These are phyloP conservation scores for Aleurites moluccanus DNA, from an alignment of 441 rosid genomes.

Conservation along the genomic window DNA sequence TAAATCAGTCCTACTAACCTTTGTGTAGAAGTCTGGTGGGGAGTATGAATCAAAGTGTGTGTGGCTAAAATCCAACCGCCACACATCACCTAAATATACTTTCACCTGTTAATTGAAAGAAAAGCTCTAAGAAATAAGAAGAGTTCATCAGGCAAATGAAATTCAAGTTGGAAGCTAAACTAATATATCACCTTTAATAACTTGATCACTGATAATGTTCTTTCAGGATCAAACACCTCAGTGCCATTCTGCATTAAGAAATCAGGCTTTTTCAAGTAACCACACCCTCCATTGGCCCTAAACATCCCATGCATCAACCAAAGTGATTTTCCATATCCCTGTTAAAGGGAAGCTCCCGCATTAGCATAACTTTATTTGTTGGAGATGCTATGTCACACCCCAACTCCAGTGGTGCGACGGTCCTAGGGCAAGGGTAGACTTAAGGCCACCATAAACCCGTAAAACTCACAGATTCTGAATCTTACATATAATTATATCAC, in stretches of 20 bases:
- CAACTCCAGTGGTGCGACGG: too few relatives aligned
- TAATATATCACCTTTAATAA: conserved; percentile 54
- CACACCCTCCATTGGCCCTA: conserved; percentile 82
- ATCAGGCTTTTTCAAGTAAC: conserved; percentile 76
- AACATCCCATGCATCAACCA: conserved; percentile 98
- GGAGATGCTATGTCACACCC: too few relatives aligned
- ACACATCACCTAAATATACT: conserved; percentile 84
- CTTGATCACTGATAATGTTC: conserved; percentile 38
- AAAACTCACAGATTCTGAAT: too few relatives aligned
- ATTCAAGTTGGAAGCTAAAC: not conserved
- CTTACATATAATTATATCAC: too few relatives aligned
- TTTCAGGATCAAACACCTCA: conserved; percentile 62
- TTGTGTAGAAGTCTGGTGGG: conserved; percentile 81
- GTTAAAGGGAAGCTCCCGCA: conserved; percentile 19
- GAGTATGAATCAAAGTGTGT: conserved; percentile 83
- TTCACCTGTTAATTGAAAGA: conserved; percentile 47
- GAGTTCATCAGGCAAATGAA: conserved; percentile 2
- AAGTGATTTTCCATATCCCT: conserved; percentile 77
- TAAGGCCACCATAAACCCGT: too few relatives aligned
- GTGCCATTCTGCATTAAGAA: conserved; percentile 49
- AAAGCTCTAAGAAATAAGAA: not conserved
- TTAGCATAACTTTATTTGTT: conserved; percentile 5
- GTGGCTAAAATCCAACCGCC: conserved; percentile 72
- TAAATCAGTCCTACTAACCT: conserved; percentile 40
- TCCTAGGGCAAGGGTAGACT: too few relatives aligned